phyloP scores from a whole-genome alignment of 441 rosid genomes.

The Erysimum cheiri region DNA sequence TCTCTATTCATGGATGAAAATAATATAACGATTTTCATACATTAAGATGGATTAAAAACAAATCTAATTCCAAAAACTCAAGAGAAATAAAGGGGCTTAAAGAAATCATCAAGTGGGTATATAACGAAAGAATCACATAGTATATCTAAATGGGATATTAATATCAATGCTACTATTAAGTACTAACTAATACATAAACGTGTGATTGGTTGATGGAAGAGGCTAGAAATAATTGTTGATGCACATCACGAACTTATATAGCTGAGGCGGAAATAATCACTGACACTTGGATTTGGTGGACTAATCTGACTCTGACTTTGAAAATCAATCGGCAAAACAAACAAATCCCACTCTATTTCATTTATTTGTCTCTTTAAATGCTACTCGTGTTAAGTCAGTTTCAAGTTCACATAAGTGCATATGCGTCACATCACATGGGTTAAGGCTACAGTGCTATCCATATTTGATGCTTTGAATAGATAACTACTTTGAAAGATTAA shows the following conservation, averaged over 20 bases:
- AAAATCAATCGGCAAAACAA: constrained; percentile 24
- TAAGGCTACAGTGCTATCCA: no score
- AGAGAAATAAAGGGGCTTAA: not conserved
- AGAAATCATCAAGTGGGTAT: not conserved
- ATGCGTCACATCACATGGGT: constrained; percentile 25
- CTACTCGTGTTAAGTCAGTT: not conserved
- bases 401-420: constrained; percentile 1
- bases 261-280: constrained; percentile 9
- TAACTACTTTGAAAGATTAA: not conserved
- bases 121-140: not conserved
- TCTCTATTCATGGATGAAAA: no score
- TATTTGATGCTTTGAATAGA: constrained; percentile 14
- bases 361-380: not conserved
- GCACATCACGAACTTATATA: constrained; percentile 17
- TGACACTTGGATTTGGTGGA: constrained; percentile 23
- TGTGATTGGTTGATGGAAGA: constrained; percentile 13
- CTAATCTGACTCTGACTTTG: constrained; percentile 25
- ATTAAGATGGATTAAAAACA: no score
- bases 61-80: no score
- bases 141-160: not conserved
- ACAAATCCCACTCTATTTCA: constrained; percentile 21
- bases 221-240: constrained; percentile 15
- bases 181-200: not conserved
- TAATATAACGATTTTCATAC: no score
- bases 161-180: not conserved